These are phyloP conservation scores for Scalesia atractyloides DNA, from an alignment of 129 eudicot genomes.

Conservation along the genomic window DNA sequence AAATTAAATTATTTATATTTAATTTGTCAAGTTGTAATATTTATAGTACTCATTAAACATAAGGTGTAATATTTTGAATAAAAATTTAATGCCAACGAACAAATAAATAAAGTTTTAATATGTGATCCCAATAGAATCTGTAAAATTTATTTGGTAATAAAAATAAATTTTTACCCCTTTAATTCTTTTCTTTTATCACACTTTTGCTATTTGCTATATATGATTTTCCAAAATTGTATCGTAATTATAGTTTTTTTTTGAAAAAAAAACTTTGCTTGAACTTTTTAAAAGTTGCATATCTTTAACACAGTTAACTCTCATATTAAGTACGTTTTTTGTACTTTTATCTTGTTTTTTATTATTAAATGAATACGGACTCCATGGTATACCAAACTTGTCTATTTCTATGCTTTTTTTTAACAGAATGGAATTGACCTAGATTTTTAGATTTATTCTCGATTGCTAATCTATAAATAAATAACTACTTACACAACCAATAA, in stretches of 20 bases:
- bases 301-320: background rate
- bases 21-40: background rate
- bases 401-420: slow-evolving; percentile 21
- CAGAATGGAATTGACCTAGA: slow-evolving; percentile 29
- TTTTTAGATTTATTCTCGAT: slow-evolving; percentile 22
- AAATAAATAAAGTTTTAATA: slow-evolving; percentile 1
- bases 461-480: slow-evolving; percentile 11
- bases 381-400: slow-evolving; percentile 42
- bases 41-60: background rate
- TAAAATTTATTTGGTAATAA: background rate
- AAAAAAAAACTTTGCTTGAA: background rate
- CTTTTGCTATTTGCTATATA: too few relatives aligned
- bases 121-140: background rate
- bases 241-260: too few relatives aligned
- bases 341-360: background rate
- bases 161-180: too few relatives aligned
- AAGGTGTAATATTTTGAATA: background rate
- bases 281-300: background rate
- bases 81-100: slow-evolving; percentile 9
- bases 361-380: slow-evolving; percentile 13
- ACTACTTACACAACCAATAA: background rate
- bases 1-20: too few relatives aligned
- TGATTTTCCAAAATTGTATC: background rate
- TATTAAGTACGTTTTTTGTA: too few relatives aligned
- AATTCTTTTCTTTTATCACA: too few relatives aligned